phyloP scores from a whole-genome alignment of 2,329 filamentous ascomycete species.

The Phaeosphaeriaceae sp. region DNA sequence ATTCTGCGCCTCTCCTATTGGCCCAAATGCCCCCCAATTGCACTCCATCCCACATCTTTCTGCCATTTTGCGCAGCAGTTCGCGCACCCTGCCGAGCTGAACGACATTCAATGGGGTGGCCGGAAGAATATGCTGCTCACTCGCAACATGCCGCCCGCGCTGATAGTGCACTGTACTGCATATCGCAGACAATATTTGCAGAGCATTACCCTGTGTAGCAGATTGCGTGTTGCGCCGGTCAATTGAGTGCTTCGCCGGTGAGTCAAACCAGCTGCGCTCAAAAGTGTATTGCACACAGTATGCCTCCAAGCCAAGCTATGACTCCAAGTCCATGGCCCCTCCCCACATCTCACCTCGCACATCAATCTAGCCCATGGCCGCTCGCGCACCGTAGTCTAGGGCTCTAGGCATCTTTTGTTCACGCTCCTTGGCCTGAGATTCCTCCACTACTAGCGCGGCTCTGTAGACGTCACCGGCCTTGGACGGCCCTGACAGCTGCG shows the following conservation, averaged over 20 bases:
- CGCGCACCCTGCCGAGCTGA: conserved; percentile 34
- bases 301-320: conserved; percentile 20
- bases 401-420: conserved; percentile 19
- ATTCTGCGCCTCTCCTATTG: conserved; percentile 28
- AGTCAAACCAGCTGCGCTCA: conserved; percentile 15
- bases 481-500: conserved; percentile 19
- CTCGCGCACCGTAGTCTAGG: conserved; percentile 15
- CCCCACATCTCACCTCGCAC: conserved; percentile 25
- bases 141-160: background rate
- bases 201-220: background rate
- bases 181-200: background rate
- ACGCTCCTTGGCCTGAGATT: conserved; percentile 24
- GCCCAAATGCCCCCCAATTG: conserved; percentile 21
- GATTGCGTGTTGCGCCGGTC: background rate
- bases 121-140: background rate
- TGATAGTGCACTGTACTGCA: background rate
- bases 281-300: conserved; percentile 9
- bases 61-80: conserved; percentile 29
- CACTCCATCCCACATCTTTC: conserved; percentile 9
- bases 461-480: conserved; percentile 32
- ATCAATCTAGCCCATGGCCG: conserved; percentile 7
- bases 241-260: conserved; percentile 12
- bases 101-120: conserved; percentile 3
- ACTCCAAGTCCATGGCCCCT: conserved; percentile 27
- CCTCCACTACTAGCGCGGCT: conserved; percentile 33